A percentile compares a stretch with the other conserved stretches of the same genome.
phyloP scores from a whole-genome alignment of 192 early-diverging fungal species.

The Entrophospora sp. region DNA sequence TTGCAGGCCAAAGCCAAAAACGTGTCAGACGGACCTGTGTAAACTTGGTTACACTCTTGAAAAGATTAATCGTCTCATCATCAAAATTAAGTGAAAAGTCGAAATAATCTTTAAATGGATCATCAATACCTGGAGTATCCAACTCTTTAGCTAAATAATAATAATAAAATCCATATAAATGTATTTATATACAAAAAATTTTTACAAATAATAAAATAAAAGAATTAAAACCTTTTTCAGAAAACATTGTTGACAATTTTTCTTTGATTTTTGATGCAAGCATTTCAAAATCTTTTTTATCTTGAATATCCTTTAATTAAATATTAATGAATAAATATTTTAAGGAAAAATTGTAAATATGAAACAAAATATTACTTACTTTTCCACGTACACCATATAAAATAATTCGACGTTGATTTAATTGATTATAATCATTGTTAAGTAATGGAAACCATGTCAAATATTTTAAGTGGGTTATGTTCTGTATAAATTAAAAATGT shows the following conservation, averaged over 20 bases:
- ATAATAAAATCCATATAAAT: too few species aligned
- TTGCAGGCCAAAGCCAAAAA: slow-evolving; percentile 37
- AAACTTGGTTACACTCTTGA: slow-evolving; percentile 39
- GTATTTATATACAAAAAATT: too few species aligned
- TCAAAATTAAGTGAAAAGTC: slow-evolving; percentile 26
- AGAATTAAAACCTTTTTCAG: slow-evolving; percentile 22
- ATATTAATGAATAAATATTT: background rate
- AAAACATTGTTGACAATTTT: slow-evolving; percentile 31
- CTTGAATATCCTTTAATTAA: slow-evolving; percentile 18
- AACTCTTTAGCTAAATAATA: slow-evolving; percentile 35
- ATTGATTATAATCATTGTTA: slow-evolving; percentile 25
- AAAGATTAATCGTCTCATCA: slow-evolving; percentile 25
- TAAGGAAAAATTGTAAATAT: background rate
- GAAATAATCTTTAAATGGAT: slow-evolving; percentile 24
- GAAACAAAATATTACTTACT: background rate
- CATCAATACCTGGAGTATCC: slow-evolving; percentile 30
- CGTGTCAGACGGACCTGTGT: slow-evolving; percentile 34
- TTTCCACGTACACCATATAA: slow-evolving; percentile 34
- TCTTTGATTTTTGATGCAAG: slow-evolving; percentile 26
- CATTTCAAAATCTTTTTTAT: slow-evolving; percentile 23
- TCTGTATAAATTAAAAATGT: too few species aligned
- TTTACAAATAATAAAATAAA: too few species aligned
- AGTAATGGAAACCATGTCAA: slow-evolving; percentile 38
- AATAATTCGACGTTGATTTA: slow-evolving; percentile 42
- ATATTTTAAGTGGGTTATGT: slow-evolving; percentile 35